These are phyloP conservation scores for Triticum timopheevii DNA, from an alignment of 176 grass and related monocot genomes.

Conservation along the genomic window DNA sequence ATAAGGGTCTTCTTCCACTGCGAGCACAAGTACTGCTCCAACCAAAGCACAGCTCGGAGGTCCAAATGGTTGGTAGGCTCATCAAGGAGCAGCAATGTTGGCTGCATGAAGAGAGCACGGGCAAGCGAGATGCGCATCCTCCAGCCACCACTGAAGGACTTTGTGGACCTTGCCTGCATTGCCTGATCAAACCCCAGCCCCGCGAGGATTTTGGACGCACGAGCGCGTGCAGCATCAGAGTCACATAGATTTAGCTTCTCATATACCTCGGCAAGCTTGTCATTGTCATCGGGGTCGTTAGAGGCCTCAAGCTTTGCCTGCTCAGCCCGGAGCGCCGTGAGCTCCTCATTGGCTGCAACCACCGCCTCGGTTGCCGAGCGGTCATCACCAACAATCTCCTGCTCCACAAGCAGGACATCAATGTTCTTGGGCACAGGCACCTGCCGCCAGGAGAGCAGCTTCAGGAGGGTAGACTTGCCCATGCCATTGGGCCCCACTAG, in stretches of 20 bases:
- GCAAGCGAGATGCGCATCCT: constrained; percentile 97
- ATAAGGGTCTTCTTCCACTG: constrained; percentile 97
- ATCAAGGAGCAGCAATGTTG: constrained; percentile 82
- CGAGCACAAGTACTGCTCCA: constrained; percentile 87
- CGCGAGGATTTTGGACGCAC: constrained; percentile 77
- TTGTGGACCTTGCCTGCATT: constrained; percentile 81
- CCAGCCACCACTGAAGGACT: constrained; percentile 94
- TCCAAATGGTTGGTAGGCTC: constrained; percentile 96
- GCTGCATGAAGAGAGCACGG: constrained; percentile 96
- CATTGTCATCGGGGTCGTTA: constrained; percentile 47
- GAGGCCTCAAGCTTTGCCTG: constrained; percentile 66
- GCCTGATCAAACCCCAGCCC: constrained; percentile 84
- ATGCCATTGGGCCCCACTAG: constrained; percentile 93
- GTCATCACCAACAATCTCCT: constrained; percentile 83
- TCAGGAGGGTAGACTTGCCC: constrained; percentile 91
- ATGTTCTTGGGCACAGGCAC: constrained; percentile 86
- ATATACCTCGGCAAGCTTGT: constrained; percentile 69
- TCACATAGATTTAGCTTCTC: constrained; percentile 77
- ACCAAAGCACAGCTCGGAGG: constrained; percentile 90
- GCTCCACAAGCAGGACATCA: constrained; percentile 89
- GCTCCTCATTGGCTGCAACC: constrained; percentile 83
- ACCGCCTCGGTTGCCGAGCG: constrained; percentile 69
- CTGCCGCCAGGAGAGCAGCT: constrained; percentile 83
- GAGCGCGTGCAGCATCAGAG: constrained; percentile 66
- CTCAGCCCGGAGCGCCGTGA: constrained; percentile 73